A percentile compares a stretch with the other conserved stretches of the same genome.
phyloP scores from a whole-genome alignment of 306 rosid species.

The Cicer chorassanicum region DNA sequence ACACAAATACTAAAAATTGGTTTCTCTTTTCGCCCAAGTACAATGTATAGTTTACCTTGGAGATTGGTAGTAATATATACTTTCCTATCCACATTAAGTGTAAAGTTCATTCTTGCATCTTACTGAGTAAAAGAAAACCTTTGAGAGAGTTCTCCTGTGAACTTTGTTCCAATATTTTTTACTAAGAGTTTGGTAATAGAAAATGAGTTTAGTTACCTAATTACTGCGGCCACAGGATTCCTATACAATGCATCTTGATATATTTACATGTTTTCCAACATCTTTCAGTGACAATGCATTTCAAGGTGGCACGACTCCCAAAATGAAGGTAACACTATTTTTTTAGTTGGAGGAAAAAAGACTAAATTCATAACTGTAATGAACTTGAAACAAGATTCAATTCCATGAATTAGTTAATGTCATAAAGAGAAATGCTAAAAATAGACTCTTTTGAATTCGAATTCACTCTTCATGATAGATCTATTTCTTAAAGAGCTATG shows the following conservation, averaged over 20 bases:
- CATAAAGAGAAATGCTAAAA: background rate
- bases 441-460: too few species aligned
- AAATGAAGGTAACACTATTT: background rate
- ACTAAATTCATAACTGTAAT: background rate
- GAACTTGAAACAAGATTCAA: background rate
- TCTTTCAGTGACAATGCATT: background rate
- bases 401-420: background rate
- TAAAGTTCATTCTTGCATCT: background rate
- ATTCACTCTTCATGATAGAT: too few species aligned
- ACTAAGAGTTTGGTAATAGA: too few species aligned
- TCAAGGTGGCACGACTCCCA: background rate
- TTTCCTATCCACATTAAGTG: background rate
- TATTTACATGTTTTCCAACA: background rate
- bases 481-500: too few species aligned
- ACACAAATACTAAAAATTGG: too few species aligned
- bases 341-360: background rate
- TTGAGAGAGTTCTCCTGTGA: slow-evolving; percentile 10
- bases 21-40: background rate
- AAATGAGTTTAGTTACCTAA: too few species aligned
- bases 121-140: background rate
- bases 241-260: too few species aligned
- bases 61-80: slow-evolving; percentile 1
- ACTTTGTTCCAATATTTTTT: background rate
- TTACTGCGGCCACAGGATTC: too few species aligned
- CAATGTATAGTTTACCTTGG: background rate